These are phyloP conservation scores for Psilocybe cyanescens DNA, from an alignment of 768 basidiomycete species.

Conservation along the genomic window DNA sequence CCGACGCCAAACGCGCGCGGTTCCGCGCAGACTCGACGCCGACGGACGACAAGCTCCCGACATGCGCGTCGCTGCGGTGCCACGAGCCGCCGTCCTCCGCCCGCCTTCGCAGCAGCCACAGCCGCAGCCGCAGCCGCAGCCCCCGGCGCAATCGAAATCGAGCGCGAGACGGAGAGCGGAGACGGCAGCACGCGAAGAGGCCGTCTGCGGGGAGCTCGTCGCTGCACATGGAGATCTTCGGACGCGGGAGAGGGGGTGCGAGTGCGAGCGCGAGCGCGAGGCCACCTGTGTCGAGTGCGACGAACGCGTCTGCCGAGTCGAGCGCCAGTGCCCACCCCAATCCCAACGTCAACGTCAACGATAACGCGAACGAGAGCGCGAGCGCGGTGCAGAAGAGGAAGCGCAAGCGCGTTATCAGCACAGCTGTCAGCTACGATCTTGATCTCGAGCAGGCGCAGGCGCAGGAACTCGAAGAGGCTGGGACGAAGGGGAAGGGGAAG, in stretches of 20 bases:
- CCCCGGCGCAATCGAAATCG: slow-evolving; percentile 24
- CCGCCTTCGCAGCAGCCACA: slow-evolving; percentile 19
- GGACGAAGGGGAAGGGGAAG: background rate
- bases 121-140: slow-evolving; percentile 4
- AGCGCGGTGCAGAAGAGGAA: background rate
- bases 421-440: background rate
- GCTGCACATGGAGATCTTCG: slow-evolving; percentile 8
- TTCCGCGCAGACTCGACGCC: slow-evolving; percentile 78
- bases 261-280: background rate
- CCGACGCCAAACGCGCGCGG: slow-evolving; percentile 73
- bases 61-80: slow-evolving; percentile 63
- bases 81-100: slow-evolving; percentile 40
- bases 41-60: slow-evolving; percentile 66
- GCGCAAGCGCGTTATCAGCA: background rate
- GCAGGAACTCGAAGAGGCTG: too few species aligned
- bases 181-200: slow-evolving; percentile 13
- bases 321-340: background rate
- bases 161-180: too few species aligned
- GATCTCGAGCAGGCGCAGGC: too few species aligned
- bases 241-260: background rate
- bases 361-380: too few species aligned
- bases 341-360: too few species aligned
- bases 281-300: background rate
- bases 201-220: slow-evolving; percentile 10
- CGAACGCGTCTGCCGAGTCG: background rate